Conservation (phyloP, 371 early-diverging fungal genomes). For the Mucor indicus region DNA sequence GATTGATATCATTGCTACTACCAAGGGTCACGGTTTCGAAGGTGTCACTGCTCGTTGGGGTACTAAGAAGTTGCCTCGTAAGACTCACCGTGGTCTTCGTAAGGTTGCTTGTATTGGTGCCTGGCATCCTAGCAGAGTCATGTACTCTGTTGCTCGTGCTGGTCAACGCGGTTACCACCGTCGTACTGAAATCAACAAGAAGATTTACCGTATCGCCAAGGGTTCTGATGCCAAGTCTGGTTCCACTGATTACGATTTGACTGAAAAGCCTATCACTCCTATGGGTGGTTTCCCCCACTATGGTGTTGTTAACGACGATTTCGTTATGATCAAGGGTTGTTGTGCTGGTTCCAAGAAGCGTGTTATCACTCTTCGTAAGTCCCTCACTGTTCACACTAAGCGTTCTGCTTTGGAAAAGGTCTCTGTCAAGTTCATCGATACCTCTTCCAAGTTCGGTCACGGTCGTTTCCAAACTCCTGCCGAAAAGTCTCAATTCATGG, state of each 20-base stretch:
- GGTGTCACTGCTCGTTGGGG: slow-evolving; percentile 99
- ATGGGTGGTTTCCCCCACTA: slow-evolving; percentile 99
- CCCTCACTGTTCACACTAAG: slow-evolving; percentile 91
- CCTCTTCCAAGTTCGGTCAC: slow-evolving; percentile 99
- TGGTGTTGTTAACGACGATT: slow-evolving; percentile 98
- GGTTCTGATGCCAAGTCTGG: slow-evolving; percentile 85
- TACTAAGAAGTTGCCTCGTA: slow-evolving; percentile 99
- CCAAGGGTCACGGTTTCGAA: slow-evolving; percentile 99
- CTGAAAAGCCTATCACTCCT: slow-evolving; percentile 97
- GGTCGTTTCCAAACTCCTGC: slow-evolving; percentile 99
- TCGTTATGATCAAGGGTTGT: slow-evolving; percentile 99
- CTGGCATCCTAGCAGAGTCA: slow-evolving; percentile 99
- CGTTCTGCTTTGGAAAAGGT: slow-evolving; percentile 97
- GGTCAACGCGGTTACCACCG: slow-evolving; percentile 99
- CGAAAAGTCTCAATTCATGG: slow-evolving; percentile 98
- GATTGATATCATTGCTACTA: slow-evolving; percentile 99
- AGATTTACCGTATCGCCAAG: slow-evolving; percentile 99
- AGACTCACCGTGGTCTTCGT: slow-evolving; percentile 99
- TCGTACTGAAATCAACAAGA: slow-evolving; percentile 99
- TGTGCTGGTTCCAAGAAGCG: slow-evolving; percentile 98
- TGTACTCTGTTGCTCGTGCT: slow-evolving; percentile 99
- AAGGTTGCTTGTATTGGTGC: slow-evolving; percentile 99
- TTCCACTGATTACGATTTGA: slow-evolving; percentile 98
- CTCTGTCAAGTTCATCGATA: slow-evolving; percentile 98
- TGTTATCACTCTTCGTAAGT: slow-evolving; percentile 99